Conservation (phyloP, 2,329 filamentous ascomycete genomes). For the Byssoonygena ceratinophila region DNA sequence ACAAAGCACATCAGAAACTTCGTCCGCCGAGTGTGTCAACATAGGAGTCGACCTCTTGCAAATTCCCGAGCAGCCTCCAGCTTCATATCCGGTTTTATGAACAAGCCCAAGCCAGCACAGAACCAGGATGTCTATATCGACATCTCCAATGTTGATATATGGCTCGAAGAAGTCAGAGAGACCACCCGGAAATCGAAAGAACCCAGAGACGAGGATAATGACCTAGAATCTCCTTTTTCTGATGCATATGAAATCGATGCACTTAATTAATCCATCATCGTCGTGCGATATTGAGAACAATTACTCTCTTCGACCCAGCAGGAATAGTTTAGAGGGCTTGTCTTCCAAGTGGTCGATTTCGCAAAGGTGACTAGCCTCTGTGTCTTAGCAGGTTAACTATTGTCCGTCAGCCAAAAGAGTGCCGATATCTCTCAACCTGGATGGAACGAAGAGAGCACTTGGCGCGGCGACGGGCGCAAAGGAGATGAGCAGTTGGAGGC, state of each 20-base stretch:
- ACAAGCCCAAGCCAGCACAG: neutral
- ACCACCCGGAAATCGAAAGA: neutral
- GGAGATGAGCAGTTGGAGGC: no score
- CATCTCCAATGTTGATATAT: neutral
- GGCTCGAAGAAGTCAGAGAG: neutral
- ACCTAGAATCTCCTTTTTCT: neutral
- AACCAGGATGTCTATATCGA: neutral
- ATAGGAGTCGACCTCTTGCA: neutral
- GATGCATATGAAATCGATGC: neutral
- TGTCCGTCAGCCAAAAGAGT: no score
- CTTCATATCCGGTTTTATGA: neutral
- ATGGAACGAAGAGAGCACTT: no score
- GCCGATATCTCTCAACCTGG: no score
- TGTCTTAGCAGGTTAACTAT: no score
- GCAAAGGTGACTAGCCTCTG: no score
- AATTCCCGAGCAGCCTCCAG: neutral
- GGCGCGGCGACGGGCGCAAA: no score
- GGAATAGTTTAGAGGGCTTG: no score
- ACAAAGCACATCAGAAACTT: neutral
- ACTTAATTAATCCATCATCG: neutral
- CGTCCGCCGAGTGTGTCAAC: neutral
- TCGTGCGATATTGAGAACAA: no score
- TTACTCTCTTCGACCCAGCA: neutral
- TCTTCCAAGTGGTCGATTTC: no score
- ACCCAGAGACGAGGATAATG: neutral